Evolutionary conservation across 2,329 filamentous ascomycete species (phyloP).

Genomic region (Alternaria arborescens): DNA sequence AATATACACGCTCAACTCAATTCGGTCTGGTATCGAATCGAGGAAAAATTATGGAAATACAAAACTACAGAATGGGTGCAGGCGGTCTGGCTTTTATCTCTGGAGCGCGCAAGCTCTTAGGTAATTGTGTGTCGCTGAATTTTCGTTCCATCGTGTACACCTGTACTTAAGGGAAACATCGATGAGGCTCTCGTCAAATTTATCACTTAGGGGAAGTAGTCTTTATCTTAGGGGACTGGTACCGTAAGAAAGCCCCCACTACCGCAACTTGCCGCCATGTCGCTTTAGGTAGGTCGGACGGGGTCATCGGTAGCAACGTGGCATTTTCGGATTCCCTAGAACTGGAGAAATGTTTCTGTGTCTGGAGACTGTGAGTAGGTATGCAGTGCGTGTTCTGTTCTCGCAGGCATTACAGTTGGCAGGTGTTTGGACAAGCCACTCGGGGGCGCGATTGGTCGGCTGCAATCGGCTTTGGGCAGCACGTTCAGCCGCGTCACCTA

Average conservation of each 20-base stretch:
- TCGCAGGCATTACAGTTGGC: neutral
- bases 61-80: slow-evolving; percentile 13
- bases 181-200: slow-evolving; percentile 30
- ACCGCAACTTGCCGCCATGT: slow-evolving; percentile 20
- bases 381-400: neutral
- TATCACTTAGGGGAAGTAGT: slow-evolving; percentile 45
- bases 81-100: slow-evolving; percentile 43
- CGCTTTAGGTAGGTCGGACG: slow-evolving; percentile 28
- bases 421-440: neutral
- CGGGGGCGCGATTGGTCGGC: slow-evolving; percentile 10
- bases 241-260: slow-evolving; percentile 5
- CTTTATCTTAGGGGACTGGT: slow-evolving; percentile 30
- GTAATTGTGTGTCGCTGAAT: slow-evolving; percentile 42
- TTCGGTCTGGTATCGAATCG: neutral
- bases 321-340: neutral
- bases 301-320: neutral
- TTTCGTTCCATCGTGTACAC: slow-evolving; percentile 39
- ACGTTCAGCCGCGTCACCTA: neutral
- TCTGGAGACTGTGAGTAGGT: neutral
- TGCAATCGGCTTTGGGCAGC: slow-evolving; percentile 16
- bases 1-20: neutral
- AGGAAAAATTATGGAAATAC: slow-evolving; percentile 3
- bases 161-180: slow-evolving; percentile 47
- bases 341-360: neutral
- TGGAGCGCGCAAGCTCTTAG: slow-evolving; percentile 41